Percentiles rank a stretch among this genome's conserved stretches.
These are phyloP conservation scores for Sphenostylis stenocarpa DNA, from an alignment of 306 rosid genomes.

Conservation along the genomic window DNA sequence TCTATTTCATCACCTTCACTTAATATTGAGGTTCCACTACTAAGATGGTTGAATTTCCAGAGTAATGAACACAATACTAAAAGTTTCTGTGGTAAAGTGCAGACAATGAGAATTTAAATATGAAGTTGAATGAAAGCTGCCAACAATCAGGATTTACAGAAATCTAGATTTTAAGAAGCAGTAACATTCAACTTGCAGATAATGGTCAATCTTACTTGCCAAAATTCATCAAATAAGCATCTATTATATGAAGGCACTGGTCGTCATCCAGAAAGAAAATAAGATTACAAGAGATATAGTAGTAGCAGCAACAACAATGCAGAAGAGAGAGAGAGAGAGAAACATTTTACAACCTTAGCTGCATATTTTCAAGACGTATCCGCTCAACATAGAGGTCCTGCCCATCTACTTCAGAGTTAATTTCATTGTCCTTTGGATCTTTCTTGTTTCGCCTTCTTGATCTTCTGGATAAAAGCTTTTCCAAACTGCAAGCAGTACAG, in stretches of 20 bases:
- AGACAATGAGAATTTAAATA: background rate
- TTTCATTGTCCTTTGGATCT: slow-evolving; percentile 51
- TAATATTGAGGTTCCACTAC: background rate
- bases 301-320: background rate
- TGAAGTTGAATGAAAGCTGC: slow-evolving; percentile 5
- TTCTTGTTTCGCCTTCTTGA: slow-evolving; percentile 42
- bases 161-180: slow-evolving; percentile 22
- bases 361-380: slow-evolving; percentile 84
- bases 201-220: slow-evolving; percentile 2
- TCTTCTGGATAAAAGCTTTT: slow-evolving; percentile 57
- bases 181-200: slow-evolving; percentile 23
- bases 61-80: background rate
- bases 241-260: slow-evolving; percentile 4
- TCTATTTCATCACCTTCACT: background rate
- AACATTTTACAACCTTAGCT: slow-evolving; percentile 53
- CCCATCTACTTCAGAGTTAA: slow-evolving; percentile 41
- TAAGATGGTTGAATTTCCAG: slow-evolving; percentile 3
- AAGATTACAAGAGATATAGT: background rate
- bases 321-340: background rate
- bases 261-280: slow-evolving; percentile 1
- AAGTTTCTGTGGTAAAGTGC: background rate
- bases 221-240: slow-evolving; percentile 2
- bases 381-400: slow-evolving; percentile 72
- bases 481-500: slow-evolving; percentile 61
- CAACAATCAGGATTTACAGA: slow-evolving; percentile 20